phyloP scores from a whole-genome alignment of 495 filamentous ascomycete genomes.

The Lichina pygmaea region DNA sequence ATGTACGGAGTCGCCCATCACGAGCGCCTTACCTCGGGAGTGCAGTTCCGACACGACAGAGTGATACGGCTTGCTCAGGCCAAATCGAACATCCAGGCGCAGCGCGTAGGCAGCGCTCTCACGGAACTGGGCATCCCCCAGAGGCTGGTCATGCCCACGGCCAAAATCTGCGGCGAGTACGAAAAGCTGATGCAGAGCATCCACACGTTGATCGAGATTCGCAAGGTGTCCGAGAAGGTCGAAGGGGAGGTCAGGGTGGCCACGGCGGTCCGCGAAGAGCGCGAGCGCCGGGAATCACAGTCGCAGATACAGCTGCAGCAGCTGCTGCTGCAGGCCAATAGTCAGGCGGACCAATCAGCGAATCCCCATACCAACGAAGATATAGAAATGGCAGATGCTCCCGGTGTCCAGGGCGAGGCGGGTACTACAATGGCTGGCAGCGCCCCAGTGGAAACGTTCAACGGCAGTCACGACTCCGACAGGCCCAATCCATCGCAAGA shows the following conservation, averaged over 20 bases:
- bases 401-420: too few species aligned
- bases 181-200: slow-evolving; percentile 56
- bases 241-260: slow-evolving; percentile 57
- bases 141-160: slow-evolving; percentile 64
- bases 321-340: background rate
- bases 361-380: too few species aligned
- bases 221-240: slow-evolving; percentile 66
- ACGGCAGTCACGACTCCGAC: too few species aligned
- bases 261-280: slow-evolving; percentile 33
- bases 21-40: slow-evolving; percentile 47
- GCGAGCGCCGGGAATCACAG: slow-evolving; percentile 18
- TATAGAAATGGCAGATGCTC: too few species aligned
- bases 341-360: too few species aligned
- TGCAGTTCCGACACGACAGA: slow-evolving; percentile 63
- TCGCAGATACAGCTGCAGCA: background rate
- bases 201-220: slow-evolving; percentile 45
- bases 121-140: slow-evolving; percentile 55
- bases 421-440: too few species aligned
- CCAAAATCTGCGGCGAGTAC: slow-evolving; percentile 49
- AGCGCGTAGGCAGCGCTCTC: slow-evolving; percentile 52
- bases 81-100: slow-evolving; percentile 58
- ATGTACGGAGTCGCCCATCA: slow-evolving; percentile 66
- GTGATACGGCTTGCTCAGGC: slow-evolving; percentile 58
- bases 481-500: too few species aligned
- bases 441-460: too few species aligned